Base-by-base conservation (phyloP, 139 green algal genomes). In the Closterium sp. region DNA sequence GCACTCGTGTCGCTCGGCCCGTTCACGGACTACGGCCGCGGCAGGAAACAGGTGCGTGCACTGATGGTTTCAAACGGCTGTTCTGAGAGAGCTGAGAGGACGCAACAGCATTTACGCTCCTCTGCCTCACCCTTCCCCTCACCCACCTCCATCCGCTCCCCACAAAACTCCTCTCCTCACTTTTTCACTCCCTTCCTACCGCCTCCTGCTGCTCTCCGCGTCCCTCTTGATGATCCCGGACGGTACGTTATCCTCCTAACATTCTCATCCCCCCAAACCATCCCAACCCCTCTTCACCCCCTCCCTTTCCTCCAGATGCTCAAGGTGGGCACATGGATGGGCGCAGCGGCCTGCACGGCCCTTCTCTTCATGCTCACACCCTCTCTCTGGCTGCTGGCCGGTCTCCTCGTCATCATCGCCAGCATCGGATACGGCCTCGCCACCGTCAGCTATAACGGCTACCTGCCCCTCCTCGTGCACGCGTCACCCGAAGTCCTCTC, bases 341-440 rank as follows among this genome's bases (percentile, higher is more conserved):
- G 62, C 0, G 62, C 19, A 24, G 62, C 62, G 17, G 62, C 17
- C 17, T 79, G 62, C 62, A 27, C 62, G 2, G 17, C 62, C 0
- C 62, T 79, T 3, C 62, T 79, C 62, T 24, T 79, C 62, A 79
- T 79, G 62, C 62, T 79, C 19, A 27, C 62, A 0, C 19, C 62
- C 17, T 79, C 62, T 5, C 62, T 79, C 29, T 89, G 86, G 86
- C 42, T 30, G 29, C 86, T 89, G 13, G 86, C 30, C 21, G 86
- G 86, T 1, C 4, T 89, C 7, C 86, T 89, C 29, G 28, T 89
- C 86, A 34, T 89, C 86, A 22, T 89, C 86, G 86, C 30, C 86
- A 89, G 31, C 86, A 29, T 42, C 29, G 29, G 86, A 28, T 89
- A 50, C 30, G 86, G 86, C 86, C 86, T 89, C 86, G 86, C 86